Evolutionary conservation across 1,139 yeast species (phyloP).

Genomic region (Blastobotrys buckinghamii): DNA sequence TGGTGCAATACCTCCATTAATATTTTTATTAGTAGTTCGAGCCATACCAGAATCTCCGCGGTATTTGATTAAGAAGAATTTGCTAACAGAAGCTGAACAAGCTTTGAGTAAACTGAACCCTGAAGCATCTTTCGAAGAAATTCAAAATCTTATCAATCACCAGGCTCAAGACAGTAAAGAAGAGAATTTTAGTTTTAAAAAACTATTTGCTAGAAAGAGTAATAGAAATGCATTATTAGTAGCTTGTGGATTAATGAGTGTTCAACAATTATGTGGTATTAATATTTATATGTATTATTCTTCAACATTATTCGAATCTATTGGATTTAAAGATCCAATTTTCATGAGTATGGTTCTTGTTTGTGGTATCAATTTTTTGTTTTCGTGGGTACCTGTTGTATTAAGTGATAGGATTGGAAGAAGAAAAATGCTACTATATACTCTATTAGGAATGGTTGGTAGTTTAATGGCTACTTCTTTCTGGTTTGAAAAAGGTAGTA

Average conservation of each 20-base stretch:
- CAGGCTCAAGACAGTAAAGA: constrained; percentile 5
- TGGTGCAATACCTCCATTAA: constrained; percentile 38
- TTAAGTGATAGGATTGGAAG: constrained; percentile 59
- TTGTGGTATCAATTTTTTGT: constrained; percentile 61
- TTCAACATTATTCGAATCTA: constrained; percentile 54
- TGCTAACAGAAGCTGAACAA: constrained; percentile 37
- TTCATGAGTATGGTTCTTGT: constrained; percentile 53
- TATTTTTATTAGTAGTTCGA: constrained; percentile 34
- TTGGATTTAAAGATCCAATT: constrained; percentile 56
- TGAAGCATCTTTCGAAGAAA: constrained; percentile 30
- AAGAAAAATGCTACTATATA: constrained; percentile 50
- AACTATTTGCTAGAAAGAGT: constrained; percentile 30
- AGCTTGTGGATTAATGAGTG: constrained; percentile 67
- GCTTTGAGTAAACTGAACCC: constrained; percentile 38
- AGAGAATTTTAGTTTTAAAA: constrained; percentile 5
- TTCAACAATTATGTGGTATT: constrained; percentile 71
- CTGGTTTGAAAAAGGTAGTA: constrained; percentile 15
- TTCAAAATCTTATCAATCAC: constrained; percentile 23
- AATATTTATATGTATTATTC: constrained; percentile 74
- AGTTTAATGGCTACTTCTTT: constrained; percentile 30
- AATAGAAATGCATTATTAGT: constrained; percentile 56
- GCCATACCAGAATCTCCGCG: constrained; percentile 59
- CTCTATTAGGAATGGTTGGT: constrained; percentile 42
- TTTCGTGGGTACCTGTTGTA: constrained; percentile 55
- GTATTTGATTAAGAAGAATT: constrained; percentile 41